Conservation (phyloP, 208 protist genomes). For the Acanthamoeba lenticulata region DNA sequence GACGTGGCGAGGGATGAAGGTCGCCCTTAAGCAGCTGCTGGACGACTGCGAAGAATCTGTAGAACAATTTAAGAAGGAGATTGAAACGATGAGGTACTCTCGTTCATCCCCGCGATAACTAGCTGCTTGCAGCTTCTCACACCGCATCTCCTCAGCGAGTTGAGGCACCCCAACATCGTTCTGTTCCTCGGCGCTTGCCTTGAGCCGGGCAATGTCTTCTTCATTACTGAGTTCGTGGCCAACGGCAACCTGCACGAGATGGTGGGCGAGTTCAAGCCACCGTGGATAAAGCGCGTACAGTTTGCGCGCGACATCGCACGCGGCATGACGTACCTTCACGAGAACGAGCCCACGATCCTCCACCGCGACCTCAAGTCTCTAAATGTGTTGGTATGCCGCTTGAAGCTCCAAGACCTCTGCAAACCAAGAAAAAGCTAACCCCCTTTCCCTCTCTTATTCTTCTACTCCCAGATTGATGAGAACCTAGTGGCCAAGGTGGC, state of each 20-base stretch:
- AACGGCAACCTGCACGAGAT: constrained; percentile 54
- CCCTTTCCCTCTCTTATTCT: neutral
- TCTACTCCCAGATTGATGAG: constrained; percentile 13
- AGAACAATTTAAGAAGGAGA: constrained; percentile 36
- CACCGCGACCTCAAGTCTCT: constrained; percentile 79
- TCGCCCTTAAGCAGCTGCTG: neutral
- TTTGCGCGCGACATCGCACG: constrained; percentile 73
- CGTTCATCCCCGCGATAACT: neutral
- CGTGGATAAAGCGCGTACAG: constrained; percentile 28
- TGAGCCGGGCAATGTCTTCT: constrained; percentile 21
- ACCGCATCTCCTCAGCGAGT: neutral
- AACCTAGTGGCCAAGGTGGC: constrained; percentile 1
- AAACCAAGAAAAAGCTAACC: neutral
- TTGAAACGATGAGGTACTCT: constrained; percentile 8
- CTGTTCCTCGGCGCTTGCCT: constrained; percentile 24
- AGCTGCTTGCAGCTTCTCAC: neutral
- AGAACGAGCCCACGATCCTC: constrained; percentile 72
- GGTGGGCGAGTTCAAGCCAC: constrained; percentile 1
- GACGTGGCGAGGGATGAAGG: constrained; percentile 28
- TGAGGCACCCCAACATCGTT: constrained; percentile 31
- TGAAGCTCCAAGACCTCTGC: neutral
- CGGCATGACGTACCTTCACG: constrained; percentile 79
- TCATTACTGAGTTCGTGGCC: constrained; percentile 54
- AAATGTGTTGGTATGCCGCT: constrained; percentile 73
- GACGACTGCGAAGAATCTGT: constrained; percentile 6